Evolutionary conservation across 2,329 filamentous ascomycete species (phyloP).

Genomic region (Ambrosiella beaveri): DNA sequence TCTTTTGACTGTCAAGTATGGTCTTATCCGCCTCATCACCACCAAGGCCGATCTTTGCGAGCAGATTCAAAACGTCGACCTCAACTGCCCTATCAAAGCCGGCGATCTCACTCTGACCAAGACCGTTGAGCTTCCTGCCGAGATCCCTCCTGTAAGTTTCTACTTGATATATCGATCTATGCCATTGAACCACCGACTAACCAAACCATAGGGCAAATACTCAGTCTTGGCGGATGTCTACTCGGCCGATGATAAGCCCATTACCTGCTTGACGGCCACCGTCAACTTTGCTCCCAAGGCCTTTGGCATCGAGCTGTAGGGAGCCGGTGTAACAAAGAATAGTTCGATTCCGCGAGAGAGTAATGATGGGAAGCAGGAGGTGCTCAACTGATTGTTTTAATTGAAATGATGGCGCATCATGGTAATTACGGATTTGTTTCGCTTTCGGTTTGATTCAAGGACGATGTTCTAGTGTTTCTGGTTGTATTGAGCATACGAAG

Average conservation of each 20-base stretch:
- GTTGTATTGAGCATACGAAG: too few species aligned
- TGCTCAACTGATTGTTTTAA: not conserved
- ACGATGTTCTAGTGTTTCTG: too few species aligned
- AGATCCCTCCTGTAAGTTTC: slow-evolving; percentile 70
- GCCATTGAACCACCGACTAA: not conserved
- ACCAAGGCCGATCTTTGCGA: slow-evolving; percentile 75
- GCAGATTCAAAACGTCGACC: slow-evolving; percentile 70
- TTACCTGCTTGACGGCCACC: slow-evolving; percentile 72
- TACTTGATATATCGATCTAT: too few species aligned
- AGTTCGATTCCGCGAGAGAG: not conserved
- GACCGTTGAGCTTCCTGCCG: slow-evolving; percentile 63
- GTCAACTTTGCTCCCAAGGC: slow-evolving; percentile 39
- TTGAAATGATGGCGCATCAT: not conserved
- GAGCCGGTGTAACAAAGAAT: not conserved
- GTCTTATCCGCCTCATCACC: slow-evolving; percentile 74
- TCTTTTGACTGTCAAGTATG: slow-evolving; percentile 76
- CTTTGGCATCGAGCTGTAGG: slow-evolving; percentile 26
- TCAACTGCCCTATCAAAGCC: slow-evolving; percentile 74
- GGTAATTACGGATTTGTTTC: too few species aligned
- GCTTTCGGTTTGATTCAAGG: too few species aligned
- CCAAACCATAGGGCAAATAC: slow-evolving; percentile 58
- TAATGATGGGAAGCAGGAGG: not conserved
- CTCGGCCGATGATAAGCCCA: slow-evolving; percentile 51
- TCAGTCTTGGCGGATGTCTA: slow-evolving; percentile 74
- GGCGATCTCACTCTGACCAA: slow-evolving; percentile 60